Base-by-base conservation (phyloP, 345 rosid species). In the Anastatica hierochuntica region DNA sequence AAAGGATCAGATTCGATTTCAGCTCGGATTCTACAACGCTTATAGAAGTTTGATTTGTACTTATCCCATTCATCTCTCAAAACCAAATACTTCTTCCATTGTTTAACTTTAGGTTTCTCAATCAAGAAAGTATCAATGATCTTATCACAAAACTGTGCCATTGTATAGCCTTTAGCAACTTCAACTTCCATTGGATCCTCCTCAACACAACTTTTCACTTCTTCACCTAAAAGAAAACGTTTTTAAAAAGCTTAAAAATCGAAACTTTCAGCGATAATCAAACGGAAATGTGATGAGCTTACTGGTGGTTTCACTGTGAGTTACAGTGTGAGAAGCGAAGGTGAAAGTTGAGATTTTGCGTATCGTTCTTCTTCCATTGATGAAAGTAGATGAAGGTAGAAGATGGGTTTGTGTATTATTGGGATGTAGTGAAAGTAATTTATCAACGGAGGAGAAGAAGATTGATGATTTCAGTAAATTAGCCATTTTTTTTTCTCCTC, bases 61-160 rank as follows among this genome's bases (percentile, higher is more conserved):
- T 82, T 87, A 16, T 72, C 74, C 96, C 95, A 90, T 65, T 84
- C 95, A 42, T 84, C 85, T 64, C 96, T 79, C 12, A 87, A 73
- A 40, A 83, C 77, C 74, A 90, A 55, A 66, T 74, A 84, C 70
- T 78, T 84, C 49, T 74, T 82, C 98, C 94, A 92, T 14, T 88
- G 73, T 55, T 74, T 92, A 5, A 77, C 84, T 62, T 77, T 73
- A 26, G 80, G 82, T 64, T 87, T 92, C 83, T 84, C 83, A 61
- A 71, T 75, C 74, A 88, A 63, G 70, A 87, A 92, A 36, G 84
- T 12, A 72, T 84, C 88, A 60, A 88, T 77, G 5, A 87, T 70
- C 69, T 74, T 84, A 60, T 92, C 98, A 60, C 88, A 79, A 64
- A 92, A 72, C 43, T 83, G 80, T 49, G 83, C 75, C 62, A 81